Evolutionary conservation across 306 rosid species (phyloP).

Genomic region (Quercus robur): DNA sequence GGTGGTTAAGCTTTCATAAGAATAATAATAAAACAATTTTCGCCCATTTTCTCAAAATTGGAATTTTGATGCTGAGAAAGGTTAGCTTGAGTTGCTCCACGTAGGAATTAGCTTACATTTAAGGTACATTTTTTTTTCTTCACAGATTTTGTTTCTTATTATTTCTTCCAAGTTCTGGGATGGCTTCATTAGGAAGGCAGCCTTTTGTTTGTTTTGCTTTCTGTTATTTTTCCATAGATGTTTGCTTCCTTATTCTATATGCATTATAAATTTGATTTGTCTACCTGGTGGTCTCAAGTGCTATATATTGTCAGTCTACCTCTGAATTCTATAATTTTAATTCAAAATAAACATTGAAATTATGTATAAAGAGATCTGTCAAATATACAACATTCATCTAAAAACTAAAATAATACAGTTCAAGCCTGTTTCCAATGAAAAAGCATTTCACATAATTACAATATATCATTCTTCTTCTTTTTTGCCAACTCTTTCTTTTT

Average conservation of each 20-base stretch:
- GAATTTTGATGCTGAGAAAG: background rate
- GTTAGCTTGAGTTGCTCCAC: background rate
- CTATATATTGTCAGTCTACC: too few relatives aligned
- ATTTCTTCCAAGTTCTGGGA: background rate
- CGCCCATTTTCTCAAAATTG: background rate
- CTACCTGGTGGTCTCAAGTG: background rate
- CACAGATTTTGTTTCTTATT: background rate
- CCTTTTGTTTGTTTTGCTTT: background rate
- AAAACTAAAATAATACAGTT: too few relatives aligned
- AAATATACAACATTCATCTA: too few relatives aligned
- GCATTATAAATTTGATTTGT: background rate
- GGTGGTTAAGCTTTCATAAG: background rate
- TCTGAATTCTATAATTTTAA: too few relatives aligned
- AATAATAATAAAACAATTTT: background rate
- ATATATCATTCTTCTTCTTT: too few relatives aligned
- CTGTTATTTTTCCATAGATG: background rate
- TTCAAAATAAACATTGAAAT: too few relatives aligned
- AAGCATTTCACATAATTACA: too few relatives aligned
- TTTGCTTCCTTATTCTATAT: background rate
- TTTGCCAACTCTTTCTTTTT: too few relatives aligned
- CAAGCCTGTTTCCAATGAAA: too few relatives aligned
- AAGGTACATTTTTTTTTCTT: background rate
- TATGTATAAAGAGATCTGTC: too few relatives aligned
- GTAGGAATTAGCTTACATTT: background rate
- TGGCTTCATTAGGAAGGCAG: background rate